Base-by-base conservation (phyloP, 1,284 basidiomycete genomes). In the Cerioporus squamosus region DNA sequence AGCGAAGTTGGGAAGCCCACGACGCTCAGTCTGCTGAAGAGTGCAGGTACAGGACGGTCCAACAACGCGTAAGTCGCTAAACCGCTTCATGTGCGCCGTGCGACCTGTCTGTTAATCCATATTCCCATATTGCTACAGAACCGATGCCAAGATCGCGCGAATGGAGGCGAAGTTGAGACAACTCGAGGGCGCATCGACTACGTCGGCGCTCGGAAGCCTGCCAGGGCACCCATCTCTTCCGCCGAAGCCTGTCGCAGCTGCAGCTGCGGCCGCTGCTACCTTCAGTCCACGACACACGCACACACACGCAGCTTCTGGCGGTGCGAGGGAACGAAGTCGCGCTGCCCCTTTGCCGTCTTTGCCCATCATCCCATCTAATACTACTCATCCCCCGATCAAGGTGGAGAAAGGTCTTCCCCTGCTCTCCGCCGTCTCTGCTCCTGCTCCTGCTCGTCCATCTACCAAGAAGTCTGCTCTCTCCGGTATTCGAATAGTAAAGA, bases 141-240 rank as follows among this genome's bases (percentile, higher is more conserved):
- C 93, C 1, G 80, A 85, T 48, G 88, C 88, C 63, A 97, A 97
- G 76, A 98, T 98, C 66, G 94, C 95, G 2, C 87, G 91, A 61
- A 91, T 98, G 83, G 97, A 98, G 74, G 96, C 96, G 5, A 98
- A 98, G 74, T 79, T 98, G 20, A 84, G 87, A 9, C 85, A 93
- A 62, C 85, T 97, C 83, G 85, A 87, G 64, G 74, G 77, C 53
- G 70, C 72, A 44, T 59, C 46, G 24, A 46, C 65, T 20, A 46
- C 66, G 20, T 59, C 68, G 17, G 63, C 65, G 7, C 43, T 70
- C 64, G 15, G 63, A 14, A 45, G 69, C 33, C 50, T 66, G 10
- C 66, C 75, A 3, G 62, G 69, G 18, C 82, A 85, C 53, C 77
- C 83, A 0, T 85, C 85, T 10, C 77, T 87, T 14, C 84, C 84